Base-by-base conservation (phyloP, 1,284 basidiomycete species). In the Ganoderma lingzhi region DNA sequence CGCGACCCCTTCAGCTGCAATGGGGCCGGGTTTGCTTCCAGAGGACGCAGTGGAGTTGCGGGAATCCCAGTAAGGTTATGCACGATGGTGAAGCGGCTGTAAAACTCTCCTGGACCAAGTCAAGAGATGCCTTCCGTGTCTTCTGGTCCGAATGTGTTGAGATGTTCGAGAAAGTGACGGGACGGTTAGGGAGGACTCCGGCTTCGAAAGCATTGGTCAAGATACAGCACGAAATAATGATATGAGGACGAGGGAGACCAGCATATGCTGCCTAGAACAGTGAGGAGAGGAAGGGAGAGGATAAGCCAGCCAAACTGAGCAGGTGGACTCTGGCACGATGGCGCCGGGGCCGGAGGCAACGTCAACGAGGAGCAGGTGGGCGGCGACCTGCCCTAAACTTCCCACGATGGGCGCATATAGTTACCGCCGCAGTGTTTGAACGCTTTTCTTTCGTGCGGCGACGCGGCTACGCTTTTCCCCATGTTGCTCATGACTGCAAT, bases 401-500 rank as follows among this genome's bases (percentile, higher is more conserved):
- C 78, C 59, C 80, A 79, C 78, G 76, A 42, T 10, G 0, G 9
- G 6, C 9, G 3, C 41, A 51, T 71, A 70, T 73, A 77, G 73
- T 66, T 2, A 6, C 3, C 10, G 6, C 56, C 3, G 14, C 2
- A 19, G 10, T 0, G 45, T 41, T 32, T 10, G 4, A 6, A 2
- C 39, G n/a, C 28, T 62, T 76, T 73, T 75, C 77, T 80, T 83
- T 85, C 65, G 92, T 94, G 92, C 92, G 92, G 92, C 92, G 84
- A 85, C 92, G 88, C 90, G 88, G 88, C 87, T 86, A 85, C 84
- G 76, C 79, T 80, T 84, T 83, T 90, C 89, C 92, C 92, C 87
- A 86, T 92, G 92, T 94, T 94, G 92, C 92, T 94, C 92, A 90
- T 91, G 84, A 84, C 87, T 84, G 90, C 85, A 78, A 80, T 80